Base-by-base conservation (phyloP, 1,139 yeast species). In the Hansenula sp. region DNA sequence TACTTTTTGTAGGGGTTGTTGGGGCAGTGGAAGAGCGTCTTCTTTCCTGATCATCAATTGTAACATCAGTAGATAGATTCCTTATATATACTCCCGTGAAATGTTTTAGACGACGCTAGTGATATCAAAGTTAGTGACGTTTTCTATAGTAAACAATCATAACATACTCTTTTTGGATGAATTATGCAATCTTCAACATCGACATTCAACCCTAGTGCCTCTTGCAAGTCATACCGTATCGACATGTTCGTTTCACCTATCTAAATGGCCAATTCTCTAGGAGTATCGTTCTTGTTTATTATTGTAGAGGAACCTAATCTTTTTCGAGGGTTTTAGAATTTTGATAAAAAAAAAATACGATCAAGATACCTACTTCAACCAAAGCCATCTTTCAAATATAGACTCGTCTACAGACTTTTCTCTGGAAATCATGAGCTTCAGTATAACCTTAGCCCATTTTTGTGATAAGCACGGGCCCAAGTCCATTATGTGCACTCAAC, bases 391-490 rank as follows among this genome's bases (percentile, higher is more conserved):
- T n/a, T n/a, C n/a, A n/a, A n/a, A n/a, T n/a, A n/a, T n/a, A n/a
- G n/a, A n/a, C n/a, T n/a, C n/a, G n/a, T n/a, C n/a, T n/a, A n/a
- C n/a, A n/a, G 14, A 31, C 3, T 14, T 14, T 6, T 14, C 4
- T 11, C 13, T 16, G 16, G 11, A 21, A 10, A 25, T 6, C 21
- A 37, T 42, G 43, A 37, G 18, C 10, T 63, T 59, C 43, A 71
- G 74, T 42, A 66, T 84, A 17, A 75, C 88, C 34, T 59, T 86
- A 44, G 84, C 89, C 0, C 95, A 86, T 55, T 87, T 86, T 58
- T 87, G 96, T 61, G 96, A 87, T 61, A 71, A 82, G 26, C 95
- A 87, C 57, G 96, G 96, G 0, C 95, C 96, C 0, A 71, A 82
- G 16, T 73, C 82, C 36, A 70, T 87, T n/a, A 62, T 82, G 53